Percentiles rank a stretch among this genome's conserved stretches.
Conservation (phyloP, 441 rosid genomes). For the Daphne laureola region DNA sequence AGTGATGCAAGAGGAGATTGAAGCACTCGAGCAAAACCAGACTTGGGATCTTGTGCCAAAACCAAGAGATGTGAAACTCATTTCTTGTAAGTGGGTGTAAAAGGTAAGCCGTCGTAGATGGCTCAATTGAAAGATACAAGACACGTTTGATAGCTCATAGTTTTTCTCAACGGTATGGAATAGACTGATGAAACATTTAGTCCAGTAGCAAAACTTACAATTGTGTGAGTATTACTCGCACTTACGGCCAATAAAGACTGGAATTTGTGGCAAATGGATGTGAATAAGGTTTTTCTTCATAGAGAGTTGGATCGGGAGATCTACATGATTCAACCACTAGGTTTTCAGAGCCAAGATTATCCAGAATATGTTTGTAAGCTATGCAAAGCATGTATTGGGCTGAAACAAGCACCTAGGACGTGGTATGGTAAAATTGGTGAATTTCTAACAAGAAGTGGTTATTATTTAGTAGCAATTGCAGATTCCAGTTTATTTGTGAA, state of each 20-base stretch:
- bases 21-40: neutral
- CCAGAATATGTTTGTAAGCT: neutral
- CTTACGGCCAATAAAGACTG: neutral
- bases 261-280: slow-evolving; percentile 5
- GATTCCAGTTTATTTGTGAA: slow-evolving; percentile 9
- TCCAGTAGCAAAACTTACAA: neutral
- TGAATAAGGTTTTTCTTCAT: slow-evolving; percentile 1
- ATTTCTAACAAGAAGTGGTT: neutral
- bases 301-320: slow-evolving; percentile 4
- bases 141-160: slow-evolving; percentile 1
- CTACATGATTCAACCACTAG: slow-evolving; percentile 1
- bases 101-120: neutral
- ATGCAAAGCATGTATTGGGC: neutral
- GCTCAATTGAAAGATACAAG: slow-evolving; percentile 8
- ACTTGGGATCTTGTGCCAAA: slow-evolving; percentile 1
- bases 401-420: slow-evolving; percentile 3
- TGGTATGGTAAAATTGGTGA: slow-evolving; percentile 9
- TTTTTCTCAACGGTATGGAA: slow-evolving; percentile 6
- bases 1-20: neutral
- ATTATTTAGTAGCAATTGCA: neutral
- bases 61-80: neutral
- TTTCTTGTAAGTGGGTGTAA: neutral
- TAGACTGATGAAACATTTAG: slow-evolving; percentile 5
- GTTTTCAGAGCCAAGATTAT: neutral
- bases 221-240: neutral